phyloP scores from a whole-genome alignment of 1,139 yeast species.

The Scheffersomyces parashehatae region DNA sequence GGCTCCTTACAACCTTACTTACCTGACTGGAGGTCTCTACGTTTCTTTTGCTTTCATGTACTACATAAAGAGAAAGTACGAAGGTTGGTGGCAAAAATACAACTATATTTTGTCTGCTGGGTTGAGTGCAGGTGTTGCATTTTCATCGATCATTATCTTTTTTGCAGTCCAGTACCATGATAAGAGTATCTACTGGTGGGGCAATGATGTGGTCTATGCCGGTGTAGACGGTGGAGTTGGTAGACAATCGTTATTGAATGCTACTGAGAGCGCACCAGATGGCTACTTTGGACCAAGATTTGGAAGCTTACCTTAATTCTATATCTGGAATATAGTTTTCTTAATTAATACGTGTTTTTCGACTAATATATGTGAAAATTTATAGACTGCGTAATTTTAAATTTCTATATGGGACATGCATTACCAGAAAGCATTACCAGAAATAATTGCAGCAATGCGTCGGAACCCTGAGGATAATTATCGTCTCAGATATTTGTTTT shows the following conservation, averaged over 20 bases:
- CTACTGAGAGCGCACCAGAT: conserved; percentile 13
- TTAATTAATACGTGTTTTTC: too few species aligned
- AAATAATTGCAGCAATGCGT: too few species aligned
- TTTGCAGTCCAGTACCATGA: conserved; percentile 20
- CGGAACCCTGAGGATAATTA: too few species aligned
- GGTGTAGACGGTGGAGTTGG: conserved; percentile 13
- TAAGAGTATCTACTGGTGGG: conserved; percentile 19
- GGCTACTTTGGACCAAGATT: conserved; percentile 19
- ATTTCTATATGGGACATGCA: too few species aligned
- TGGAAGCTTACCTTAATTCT: conserved; percentile 9
- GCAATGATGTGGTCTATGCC: conserved; percentile 12
- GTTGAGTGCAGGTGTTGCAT: conserved; percentile 20
- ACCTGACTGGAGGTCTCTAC: conserved; percentile 17
- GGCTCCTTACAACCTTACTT: conserved; percentile 19
- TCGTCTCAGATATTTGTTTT: too few species aligned
- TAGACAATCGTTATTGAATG: conserved; percentile 7
- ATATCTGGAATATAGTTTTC: too few species aligned
- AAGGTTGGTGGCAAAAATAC: conserved; percentile 21
- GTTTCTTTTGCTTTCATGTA: conserved; percentile 17
- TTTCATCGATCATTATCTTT: conserved; percentile 17
- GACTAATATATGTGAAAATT: too few species aligned
- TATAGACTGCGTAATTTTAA: too few species aligned
- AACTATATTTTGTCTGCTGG: conserved; percentile 19
- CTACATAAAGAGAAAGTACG: conserved; percentile 14
- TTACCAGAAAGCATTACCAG: too few species aligned